Evolutionary conservation across 176 grass and related monocot genomes (phyloP).

Genomic region (Zizania latifolia): DNA sequence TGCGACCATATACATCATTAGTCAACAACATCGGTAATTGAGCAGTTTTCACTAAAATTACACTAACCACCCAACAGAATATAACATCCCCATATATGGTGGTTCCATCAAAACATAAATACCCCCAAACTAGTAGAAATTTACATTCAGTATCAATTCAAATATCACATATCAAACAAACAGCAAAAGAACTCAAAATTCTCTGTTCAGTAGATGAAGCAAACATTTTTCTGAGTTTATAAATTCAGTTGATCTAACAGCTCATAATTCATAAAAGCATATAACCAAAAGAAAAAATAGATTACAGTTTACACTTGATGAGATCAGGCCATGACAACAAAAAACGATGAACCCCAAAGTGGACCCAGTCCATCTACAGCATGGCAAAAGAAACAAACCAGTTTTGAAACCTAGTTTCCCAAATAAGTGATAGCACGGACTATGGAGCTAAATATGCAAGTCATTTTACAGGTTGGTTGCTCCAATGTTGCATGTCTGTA

Average conservation of each 20-base stretch:
- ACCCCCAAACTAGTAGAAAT: background rate
- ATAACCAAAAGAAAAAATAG: background rate
- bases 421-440: background rate
- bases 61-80: background rate
- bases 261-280: background rate
- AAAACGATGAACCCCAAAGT: background rate
- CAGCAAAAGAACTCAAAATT: background rate
- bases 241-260: background rate
- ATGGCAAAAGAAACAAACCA: background rate
- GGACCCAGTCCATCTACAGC: background rate
- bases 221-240: background rate
- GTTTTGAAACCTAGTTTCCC: background rate
- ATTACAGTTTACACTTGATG: background rate
- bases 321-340: background rate
- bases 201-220: background rate
- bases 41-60: background rate
- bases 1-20: background rate
- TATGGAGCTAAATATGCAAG: background rate
- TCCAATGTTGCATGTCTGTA: conserved; percentile 1
- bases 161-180: background rate
- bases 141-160: background rate
- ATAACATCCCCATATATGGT: background rate
- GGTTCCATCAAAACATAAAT: conserved; percentile 11
- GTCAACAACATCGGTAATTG: background rate
- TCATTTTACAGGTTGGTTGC: background rate